A percentile compares a stretch with the other conserved stretches of the same genome.
These are phyloP conservation scores for Acer negundo DNA, from an alignment of 345 rosid species.

Conservation along the genomic window DNA sequence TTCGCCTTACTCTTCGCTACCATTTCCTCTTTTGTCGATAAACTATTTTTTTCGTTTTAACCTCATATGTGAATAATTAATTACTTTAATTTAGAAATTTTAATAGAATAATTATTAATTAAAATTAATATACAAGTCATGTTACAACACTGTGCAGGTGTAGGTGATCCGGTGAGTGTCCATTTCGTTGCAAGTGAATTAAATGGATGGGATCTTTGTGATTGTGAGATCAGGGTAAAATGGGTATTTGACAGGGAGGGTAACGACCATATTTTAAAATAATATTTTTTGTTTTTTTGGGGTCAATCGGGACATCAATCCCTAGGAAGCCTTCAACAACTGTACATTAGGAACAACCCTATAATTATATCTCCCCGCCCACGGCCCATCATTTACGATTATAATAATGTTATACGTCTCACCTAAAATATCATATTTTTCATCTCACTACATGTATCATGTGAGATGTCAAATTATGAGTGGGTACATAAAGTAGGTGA, in stretches of 20 bases:
- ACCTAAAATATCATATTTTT: too few relatives aligned
- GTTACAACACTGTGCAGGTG: not conserved
- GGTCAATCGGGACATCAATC: conserved; percentile 11
- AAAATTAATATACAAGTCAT: not conserved
- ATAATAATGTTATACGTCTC: too few relatives aligned
- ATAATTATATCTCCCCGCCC: not conserved
- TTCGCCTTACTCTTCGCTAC: conserved; percentile 11
- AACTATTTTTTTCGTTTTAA: not conserved
- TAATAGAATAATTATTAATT: too few relatives aligned
- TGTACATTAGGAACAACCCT: not conserved
- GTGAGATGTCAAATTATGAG: too few relatives aligned
- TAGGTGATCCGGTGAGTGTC: not conserved
- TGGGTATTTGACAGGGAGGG: not conserved
- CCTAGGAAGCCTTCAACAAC: conserved; percentile 5
- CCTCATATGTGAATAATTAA: not conserved
- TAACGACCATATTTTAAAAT: not conserved
- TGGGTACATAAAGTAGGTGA: too few relatives aligned
- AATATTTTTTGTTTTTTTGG: not conserved
- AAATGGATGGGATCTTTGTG: not conserved
- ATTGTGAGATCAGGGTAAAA: not conserved
- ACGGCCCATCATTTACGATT: not conserved
- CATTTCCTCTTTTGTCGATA: conserved; percentile 16
- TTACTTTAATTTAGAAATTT: not conserved
- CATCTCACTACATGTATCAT: too few relatives aligned
- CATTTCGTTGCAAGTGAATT: not conserved